A percentile compares a stretch with the other conserved stretches of the same genome.
phyloP scores from a whole-genome alignment of 1,139 yeast species.

The Zygosaccharomyces sapae region DNA sequence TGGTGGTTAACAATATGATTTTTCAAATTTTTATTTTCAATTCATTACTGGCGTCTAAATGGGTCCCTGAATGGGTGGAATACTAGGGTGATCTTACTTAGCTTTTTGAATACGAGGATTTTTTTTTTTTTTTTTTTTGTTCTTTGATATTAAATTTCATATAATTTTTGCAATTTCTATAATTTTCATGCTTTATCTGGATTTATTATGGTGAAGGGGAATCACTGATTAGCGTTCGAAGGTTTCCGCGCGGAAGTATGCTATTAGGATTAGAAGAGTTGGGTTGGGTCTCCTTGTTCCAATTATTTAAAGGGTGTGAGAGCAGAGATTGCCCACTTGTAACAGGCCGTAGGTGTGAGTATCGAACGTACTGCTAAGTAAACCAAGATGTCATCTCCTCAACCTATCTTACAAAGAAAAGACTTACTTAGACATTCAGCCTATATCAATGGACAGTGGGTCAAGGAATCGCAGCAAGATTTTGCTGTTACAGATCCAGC shows the following conservation, averaged over 20 bases:
- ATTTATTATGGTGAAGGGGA: neutral
- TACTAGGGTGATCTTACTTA: too few relatives aligned
- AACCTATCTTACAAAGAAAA: constrained; percentile 45
- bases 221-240: neutral
- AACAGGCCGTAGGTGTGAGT: neutral
- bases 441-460: constrained; percentile 71
- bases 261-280: constrained; percentile 1
- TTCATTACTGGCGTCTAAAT: too few relatives aligned
- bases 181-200: neutral
- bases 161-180: neutral
- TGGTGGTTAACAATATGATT: too few relatives aligned
- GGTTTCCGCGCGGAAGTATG: constrained; percentile 15
- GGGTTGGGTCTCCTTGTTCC: neutral
- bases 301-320: constrained; percentile 1
- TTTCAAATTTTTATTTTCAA: too few relatives aligned
- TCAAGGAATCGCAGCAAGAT: constrained; percentile 47
- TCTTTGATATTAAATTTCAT: neutral
- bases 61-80: too few relatives aligned
- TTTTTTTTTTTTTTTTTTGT: too few relatives aligned
- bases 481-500: constrained; percentile 79
- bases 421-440: constrained; percentile 56
- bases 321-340: neutral
- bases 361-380: neutral
- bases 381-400: constrained; percentile 8
- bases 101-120: too few relatives aligned